phyloP scores from a whole-genome alignment of 2,329 filamentous ascomycete genomes.

The Graphiopsis chlorocephala region DNA sequence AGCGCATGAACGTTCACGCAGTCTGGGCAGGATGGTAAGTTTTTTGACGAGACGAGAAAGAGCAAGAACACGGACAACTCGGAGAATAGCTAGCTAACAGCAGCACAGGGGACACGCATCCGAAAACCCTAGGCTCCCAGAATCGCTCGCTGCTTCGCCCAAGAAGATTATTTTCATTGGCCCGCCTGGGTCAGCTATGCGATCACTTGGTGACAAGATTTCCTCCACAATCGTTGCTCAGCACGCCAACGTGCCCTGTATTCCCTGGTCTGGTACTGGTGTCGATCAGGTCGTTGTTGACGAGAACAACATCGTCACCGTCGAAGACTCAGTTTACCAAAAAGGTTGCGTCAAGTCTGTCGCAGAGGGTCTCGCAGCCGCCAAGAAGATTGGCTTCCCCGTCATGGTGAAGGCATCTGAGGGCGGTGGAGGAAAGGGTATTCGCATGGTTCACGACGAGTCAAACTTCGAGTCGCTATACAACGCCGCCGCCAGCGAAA shows the following conservation, averaged over 20 bases:
- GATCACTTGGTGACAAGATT: constrained; percentile 98
- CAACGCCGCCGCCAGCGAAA: constrained; percentile 94
- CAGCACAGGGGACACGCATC: constrained; percentile 85
- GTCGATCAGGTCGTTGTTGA: constrained; percentile 79
- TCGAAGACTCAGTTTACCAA: constrained; percentile 78
- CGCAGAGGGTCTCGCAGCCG: constrained; percentile 73
- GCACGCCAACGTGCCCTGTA: constrained; percentile 92
- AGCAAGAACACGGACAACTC: background rate
- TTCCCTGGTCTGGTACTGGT: constrained; percentile 98
- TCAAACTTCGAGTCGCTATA: constrained; percentile 84
- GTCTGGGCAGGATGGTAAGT: constrained; percentile 97
- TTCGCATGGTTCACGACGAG: constrained; percentile 86
- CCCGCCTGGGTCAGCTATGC: constrained; percentile 95
- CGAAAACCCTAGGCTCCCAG: constrained; percentile 95
- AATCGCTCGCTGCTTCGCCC: constrained; percentile 90
- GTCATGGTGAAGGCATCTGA: constrained; percentile 99
- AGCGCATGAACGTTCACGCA: constrained; percentile 97
- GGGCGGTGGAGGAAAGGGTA: constrained; percentile 98
- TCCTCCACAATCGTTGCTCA: constrained; percentile 99
- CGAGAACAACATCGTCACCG: constrained; percentile 83
- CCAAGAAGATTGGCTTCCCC: constrained; percentile 90
- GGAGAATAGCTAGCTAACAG: constrained; percentile 24
- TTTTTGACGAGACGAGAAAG: constrained; percentile 3
- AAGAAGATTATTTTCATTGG: constrained; percentile 99
- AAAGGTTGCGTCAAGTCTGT: constrained; percentile 89